Evolutionary conservation across 139 green algal species (phyloP).

Genomic region (Picochlorum sp.): DNA sequence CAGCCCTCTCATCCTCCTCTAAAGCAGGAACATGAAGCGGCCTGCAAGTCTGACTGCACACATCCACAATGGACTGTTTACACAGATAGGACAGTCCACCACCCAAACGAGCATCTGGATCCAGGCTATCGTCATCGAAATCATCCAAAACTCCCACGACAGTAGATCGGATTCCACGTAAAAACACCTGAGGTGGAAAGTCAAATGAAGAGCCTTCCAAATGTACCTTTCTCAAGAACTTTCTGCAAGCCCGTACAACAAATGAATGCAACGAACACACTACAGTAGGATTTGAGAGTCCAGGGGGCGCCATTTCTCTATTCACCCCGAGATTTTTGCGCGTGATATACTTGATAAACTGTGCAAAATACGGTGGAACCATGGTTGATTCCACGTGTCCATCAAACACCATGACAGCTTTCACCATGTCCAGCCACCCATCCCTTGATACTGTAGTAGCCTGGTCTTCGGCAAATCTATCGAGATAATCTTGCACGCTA

Average conservation of each 20-base stretch:
- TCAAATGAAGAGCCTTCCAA: slow-evolving; percentile 1
- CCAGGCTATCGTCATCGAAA: too few relatives aligned
- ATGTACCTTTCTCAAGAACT: slow-evolving; percentile 20
- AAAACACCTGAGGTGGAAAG: neutral
- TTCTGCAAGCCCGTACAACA: slow-evolving; percentile 56
- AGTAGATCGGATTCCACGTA: slow-evolving; percentile 11
- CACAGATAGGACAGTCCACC: slow-evolving; percentile 27
- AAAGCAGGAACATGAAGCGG: neutral
- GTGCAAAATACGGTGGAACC: slow-evolving; percentile 19
- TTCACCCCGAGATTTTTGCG: slow-evolving; percentile 56
- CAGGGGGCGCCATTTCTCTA: slow-evolving; percentile 61
- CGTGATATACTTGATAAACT: slow-evolving; percentile 53
- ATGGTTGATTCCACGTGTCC: neutral
- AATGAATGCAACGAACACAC: slow-evolving; percentile 63
- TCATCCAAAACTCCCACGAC: slow-evolving; percentile 3
- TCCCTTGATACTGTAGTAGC: too few relatives aligned
- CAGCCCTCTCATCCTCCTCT: neutral
- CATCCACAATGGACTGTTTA: neutral
- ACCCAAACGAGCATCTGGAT: slow-evolving; percentile 9
- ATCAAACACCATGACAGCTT: neutral
- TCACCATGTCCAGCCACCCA: neutral
- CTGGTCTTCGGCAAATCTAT: too few relatives aligned
- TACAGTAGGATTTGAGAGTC: slow-evolving; percentile 64
- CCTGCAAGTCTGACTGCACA: too few relatives aligned
- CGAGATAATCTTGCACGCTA: too few relatives aligned